Base-by-base conservation (phyloP, 2,329 filamentous ascomycete genomes). In the Cryphonectria parasitica region DNA sequence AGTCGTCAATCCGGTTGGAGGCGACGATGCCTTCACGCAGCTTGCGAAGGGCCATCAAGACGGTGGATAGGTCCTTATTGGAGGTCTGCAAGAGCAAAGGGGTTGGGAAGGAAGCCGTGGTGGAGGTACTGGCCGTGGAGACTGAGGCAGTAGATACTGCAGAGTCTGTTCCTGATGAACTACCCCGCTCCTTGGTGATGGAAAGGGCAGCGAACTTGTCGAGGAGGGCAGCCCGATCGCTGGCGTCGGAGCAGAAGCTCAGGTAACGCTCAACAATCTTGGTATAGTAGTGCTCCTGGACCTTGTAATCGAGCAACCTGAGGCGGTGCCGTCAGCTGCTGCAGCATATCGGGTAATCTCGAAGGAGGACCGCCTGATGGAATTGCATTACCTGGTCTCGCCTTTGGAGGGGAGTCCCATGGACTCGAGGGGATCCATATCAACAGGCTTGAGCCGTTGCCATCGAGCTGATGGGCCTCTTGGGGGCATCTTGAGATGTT, bases 401-500 rank as follows among this genome's bases (percentile, higher is more conserved):
- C 95, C 95, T 78, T 97, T 98, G 2, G 94, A 97, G 5, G 93
- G 93, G 74, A 97, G 86, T 1, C 95, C 95, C 75, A 97, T 92
- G 72, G 85, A 87, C 75, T 97, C 92, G 39, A 98, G 84, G 19
- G 92, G 89, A 79, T 98, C 94, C 70, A 89, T 83, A 61, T 91
- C 88, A 72, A 91, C 87, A 17, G 92, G 91, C 79, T 92, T 94
- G 74, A 97, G 83, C 73, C 92, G 86, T 71, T 87, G 88, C 89
- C 91, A 93, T 74, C 88, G 85, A 66, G 86, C 86, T 13, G 66
- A 56, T 54, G 80, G 77, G 71, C 83, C 80, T 74, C 78, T 72
- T 34, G 67, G 58, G 58, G 72, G 70, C 72, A 73, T 73, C 19
- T 45, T 64, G 69, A 43, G 61, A 43, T 39, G 22, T 19, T 19